Percentiles rank a stretch among this genome's conserved stretches.
phyloP scores from a whole-genome alignment of 192 early-diverging fungal species.

The Rhizophagus clarus region DNA sequence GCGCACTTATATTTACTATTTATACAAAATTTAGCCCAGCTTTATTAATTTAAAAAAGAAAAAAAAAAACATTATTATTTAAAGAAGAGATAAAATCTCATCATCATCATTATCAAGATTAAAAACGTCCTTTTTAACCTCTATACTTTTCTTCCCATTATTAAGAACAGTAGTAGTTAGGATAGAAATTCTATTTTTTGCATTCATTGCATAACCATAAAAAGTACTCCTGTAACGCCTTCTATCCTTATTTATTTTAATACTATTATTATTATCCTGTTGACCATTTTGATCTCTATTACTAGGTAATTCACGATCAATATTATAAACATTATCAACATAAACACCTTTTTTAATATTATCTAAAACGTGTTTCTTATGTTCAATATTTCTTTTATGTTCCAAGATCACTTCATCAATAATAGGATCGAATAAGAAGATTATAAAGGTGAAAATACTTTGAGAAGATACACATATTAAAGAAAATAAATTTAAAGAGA shows the following conservation, averaged over 20 bases:
- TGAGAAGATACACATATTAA: neutral
- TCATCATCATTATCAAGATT: neutral
- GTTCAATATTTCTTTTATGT: neutral
- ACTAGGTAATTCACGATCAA: neutral
- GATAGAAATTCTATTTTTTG: neutral
- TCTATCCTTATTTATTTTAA: neutral
- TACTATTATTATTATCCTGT: no score
- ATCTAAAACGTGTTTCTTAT: neutral
- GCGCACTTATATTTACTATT: no score
- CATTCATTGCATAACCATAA: neutral
- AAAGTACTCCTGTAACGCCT: no score
- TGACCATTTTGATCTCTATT: neutral
- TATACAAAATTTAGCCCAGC: no score
- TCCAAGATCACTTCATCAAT: neutral
- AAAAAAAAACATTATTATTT: neutral
- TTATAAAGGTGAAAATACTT: neutral
- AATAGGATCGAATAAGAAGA: neutral
- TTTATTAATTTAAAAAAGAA: no score
- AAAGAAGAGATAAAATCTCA: neutral
- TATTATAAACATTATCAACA: neutral
- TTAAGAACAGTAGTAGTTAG: neutral
- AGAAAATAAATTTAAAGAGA: neutral
- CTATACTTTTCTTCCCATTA: neutral
- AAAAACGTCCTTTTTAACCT: neutral
- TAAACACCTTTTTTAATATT: neutral